These are phyloP conservation scores for Backusella tuberculispora DNA, from an alignment of 192 early-diverging fungal genomes.

Conservation along the genomic window DNA sequence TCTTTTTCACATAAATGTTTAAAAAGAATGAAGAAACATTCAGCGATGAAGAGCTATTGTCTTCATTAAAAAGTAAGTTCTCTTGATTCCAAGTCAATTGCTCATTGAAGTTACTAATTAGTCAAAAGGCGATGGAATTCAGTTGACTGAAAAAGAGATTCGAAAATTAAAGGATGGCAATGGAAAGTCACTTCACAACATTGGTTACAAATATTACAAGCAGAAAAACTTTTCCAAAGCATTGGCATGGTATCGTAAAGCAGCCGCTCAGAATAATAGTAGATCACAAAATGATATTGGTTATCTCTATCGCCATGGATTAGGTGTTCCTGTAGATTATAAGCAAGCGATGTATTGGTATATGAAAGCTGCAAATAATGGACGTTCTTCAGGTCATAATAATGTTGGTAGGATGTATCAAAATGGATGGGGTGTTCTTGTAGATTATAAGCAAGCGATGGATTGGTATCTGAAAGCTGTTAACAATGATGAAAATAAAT, in stretches of 20 bases:
- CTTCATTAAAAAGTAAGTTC: too few species aligned
- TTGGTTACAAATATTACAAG: too few species aligned
- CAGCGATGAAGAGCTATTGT: too few species aligned
- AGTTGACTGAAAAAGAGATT: not conserved
- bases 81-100: too few species aligned
- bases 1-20: too few species aligned
- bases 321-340: not conserved
- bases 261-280: too few species aligned
- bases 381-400: not conserved
- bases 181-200: not conserved
- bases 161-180: not conserved
- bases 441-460: not conserved
- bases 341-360: not conserved
- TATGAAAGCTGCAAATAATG: not conserved
- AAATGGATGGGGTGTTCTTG: not conserved
- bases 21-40: too few species aligned
- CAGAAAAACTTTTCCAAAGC: too few species aligned
- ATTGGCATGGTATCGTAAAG: too few species aligned
- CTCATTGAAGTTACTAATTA: too few species aligned
- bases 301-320: too few species aligned
- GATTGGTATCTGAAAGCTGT: not conserved
- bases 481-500: not conserved
- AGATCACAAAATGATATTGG: too few species aligned
- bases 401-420: not conserved
- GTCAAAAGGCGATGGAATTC: not conserved